Evolutionary conservation across 2,329 filamentous ascomycete genomes (phyloP).

Genomic region (Penicillium sp.): DNA sequence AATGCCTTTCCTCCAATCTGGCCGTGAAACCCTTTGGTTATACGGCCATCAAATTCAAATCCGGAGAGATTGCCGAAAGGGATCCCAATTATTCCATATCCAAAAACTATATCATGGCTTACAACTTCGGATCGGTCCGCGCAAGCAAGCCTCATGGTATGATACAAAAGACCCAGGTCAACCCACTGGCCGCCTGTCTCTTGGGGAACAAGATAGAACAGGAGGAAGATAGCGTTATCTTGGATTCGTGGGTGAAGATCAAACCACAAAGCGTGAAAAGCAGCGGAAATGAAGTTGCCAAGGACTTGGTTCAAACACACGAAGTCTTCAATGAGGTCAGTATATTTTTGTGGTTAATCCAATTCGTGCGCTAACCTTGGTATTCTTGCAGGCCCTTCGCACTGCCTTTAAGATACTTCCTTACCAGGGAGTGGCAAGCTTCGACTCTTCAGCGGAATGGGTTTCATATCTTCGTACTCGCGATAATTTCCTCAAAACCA

Average conservation of each 20-base stretch:
- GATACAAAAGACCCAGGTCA: background rate
- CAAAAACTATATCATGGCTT: background rate
- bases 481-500: background rate
- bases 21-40: constrained; percentile 16
- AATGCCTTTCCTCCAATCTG: constrained; percentile 51
- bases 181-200: background rate
- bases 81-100: background rate
- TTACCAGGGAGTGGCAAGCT: background rate
- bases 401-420: background rate
- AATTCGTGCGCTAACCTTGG: background rate
- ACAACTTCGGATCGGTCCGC: background rate
- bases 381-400: background rate
- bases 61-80: background rate
- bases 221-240: background rate
- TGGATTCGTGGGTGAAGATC: background rate
- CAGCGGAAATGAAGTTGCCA: background rate
- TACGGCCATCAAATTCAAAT: background rate
- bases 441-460: background rate
- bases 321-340: background rate
- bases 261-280: background rate
- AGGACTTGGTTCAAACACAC: background rate
- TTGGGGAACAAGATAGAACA: background rate
- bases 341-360: background rate
- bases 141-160: background rate
- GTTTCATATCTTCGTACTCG: background rate